phyloP scores from a whole-genome alignment of 164 flowering plant genomes.

The Pachysandra terminalis region DNA sequence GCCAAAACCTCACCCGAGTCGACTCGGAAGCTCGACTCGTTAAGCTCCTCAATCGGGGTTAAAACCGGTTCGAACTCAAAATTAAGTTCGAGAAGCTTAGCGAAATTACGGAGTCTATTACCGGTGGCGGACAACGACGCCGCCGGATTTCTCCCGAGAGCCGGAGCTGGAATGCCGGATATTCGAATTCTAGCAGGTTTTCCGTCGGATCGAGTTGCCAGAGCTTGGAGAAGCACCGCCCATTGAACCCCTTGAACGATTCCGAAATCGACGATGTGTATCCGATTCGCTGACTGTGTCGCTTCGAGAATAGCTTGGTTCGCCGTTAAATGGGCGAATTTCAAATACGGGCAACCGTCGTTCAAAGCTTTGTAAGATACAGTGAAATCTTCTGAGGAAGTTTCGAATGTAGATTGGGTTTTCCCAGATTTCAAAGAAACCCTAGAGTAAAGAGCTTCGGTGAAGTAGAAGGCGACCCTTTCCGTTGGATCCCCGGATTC shows the following conservation, averaged over 20 bases:
- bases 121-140: conserved; percentile 62
- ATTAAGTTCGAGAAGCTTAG: conserved; percentile 57
- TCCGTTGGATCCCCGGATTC: conserved; percentile 66
- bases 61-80: conserved; percentile 78
- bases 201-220: conserved; percentile 71
- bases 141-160: conserved; percentile 48
- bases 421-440: conserved; percentile 22
- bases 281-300: conserved; percentile 48
- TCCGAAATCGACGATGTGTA: conserved; percentile 92
- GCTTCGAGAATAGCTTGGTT: conserved; percentile 95
- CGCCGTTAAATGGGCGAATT: conserved; percentile 88
- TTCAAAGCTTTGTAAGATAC: conserved; percentile 72
- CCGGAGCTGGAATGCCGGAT: conserved; percentile 78
- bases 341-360: conserved; percentile 89
- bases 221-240: conserved; percentile 85
- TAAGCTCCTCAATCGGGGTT: conserved; percentile 55
- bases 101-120: conserved; percentile 69
- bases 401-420: conserved; percentile 16
- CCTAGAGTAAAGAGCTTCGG: conserved; percentile 51
- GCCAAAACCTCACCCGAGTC: conserved; percentile 62
- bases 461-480: conserved; percentile 69
- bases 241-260: conserved; percentile 91
- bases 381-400: conserved; percentile 54
- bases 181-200: conserved; percentile 62
- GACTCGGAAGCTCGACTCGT: conserved; percentile 51